phyloP scores from a whole-genome alignment of 345 rosid species.

The Jatropha curcas region DNA sequence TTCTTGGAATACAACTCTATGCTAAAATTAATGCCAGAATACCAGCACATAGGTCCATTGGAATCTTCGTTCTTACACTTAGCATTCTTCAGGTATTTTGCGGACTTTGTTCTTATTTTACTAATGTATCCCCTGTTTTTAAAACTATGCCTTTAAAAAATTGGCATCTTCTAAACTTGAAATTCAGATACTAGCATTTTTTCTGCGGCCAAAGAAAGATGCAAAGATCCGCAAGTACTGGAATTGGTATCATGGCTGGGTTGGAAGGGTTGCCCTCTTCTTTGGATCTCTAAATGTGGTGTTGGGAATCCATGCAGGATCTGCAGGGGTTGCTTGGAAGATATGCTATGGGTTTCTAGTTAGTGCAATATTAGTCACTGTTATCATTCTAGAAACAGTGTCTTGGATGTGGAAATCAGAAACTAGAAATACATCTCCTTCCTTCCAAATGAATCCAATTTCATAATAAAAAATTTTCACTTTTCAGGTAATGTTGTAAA shows the following conservation, averaged over 20 bases:
- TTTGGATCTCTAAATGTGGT: conserved; percentile 73
- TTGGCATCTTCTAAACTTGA: neutral
- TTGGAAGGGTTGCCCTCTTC: conserved; percentile 74
- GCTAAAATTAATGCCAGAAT: conserved; percentile 45
- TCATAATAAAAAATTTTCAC: conserved; percentile 27
- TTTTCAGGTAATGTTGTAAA: neutral
- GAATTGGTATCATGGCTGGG: conserved; percentile 92
- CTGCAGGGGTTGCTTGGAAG: conserved; percentile 65
- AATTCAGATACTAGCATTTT: conserved; percentile 72
- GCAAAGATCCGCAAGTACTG: conserved; percentile 68
- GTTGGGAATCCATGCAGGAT: conserved; percentile 64
- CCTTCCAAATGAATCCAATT: conserved; percentile 71
- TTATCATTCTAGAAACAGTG: conserved; percentile 56
- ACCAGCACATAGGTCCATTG: conserved; percentile 80
- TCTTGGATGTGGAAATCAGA: conserved; percentile 42
- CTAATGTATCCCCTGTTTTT: too few relatives aligned
- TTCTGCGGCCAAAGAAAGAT: conserved; percentile 71
- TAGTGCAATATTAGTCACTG: conserved; percentile 44
- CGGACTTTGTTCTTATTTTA: neutral
- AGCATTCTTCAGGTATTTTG: conserved; percentile 76
- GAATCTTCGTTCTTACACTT: conserved; percentile 64
- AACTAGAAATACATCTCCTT: conserved; percentile 33
- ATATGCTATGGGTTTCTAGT: conserved; percentile 74
- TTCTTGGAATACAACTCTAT: conserved; percentile 71
- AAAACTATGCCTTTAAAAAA: too few relatives aligned